Base-by-base conservation (phyloP, 1,284 basidiomycete species). In the Rhodotorula glutinis region DNA sequence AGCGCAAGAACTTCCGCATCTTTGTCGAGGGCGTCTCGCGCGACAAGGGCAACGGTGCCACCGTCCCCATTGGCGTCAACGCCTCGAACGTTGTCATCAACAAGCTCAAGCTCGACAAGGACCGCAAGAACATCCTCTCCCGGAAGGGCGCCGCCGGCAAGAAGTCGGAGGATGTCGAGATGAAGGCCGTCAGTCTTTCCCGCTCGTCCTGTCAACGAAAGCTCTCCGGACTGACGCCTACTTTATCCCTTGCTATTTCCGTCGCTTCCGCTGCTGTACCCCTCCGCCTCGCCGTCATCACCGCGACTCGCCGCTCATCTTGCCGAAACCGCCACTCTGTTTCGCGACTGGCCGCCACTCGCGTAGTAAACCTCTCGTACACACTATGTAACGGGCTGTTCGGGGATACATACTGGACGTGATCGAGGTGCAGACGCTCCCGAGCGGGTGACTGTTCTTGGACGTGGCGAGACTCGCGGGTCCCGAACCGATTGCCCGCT, bases 1-100 rank as follows among this genome's bases (percentile, higher is more conserved):
- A 95, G 93, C 90, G 95, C 80, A 97, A 98, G 89, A 96, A 97
- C 83, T 98, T 91, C 91, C 92, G 97, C 65, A 90, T 98, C 81
- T 90, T 98, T 83, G 90, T 99, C 79, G 96, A 98, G 82, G 91
- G 94, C 80, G 93, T 99, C 71, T 88, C 90, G 79, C 88, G 94
- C 75, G 96, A 99, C 85, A 98, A 98, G 84, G 91, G 91, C 75
- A 97, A 96, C 80, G 96, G 96, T 75, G 89, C 93, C 72, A 89
- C 93, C 67, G 87, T 89, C 67, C 89, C 91, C 77, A 92, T 98
- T 77, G 93, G 93, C 76, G 88, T 99, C 77, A 89, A 95, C 85
- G 94, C 96, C 71, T 92, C 90, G 83, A 98, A 98, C 81, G 92
- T 97, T 67, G 91, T 97, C 76, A 93, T 99, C 80, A 88, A 88